Evolutionary conservation across 2,329 filamentous ascomycete genomes (phyloP).

Genomic region (Fusarium sacchari): DNA sequence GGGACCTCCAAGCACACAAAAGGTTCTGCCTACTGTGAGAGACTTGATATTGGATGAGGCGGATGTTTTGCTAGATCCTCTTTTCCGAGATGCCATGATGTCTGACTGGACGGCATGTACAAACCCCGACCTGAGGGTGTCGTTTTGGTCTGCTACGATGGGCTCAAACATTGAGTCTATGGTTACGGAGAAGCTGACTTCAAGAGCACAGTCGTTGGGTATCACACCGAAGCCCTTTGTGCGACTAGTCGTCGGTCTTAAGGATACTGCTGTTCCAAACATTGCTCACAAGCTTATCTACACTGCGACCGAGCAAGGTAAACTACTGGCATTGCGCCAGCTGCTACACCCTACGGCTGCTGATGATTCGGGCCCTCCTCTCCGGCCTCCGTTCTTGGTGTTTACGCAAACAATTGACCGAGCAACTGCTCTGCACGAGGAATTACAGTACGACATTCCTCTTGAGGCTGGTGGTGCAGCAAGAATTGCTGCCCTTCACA

Average conservation of each 20-base stretch:
- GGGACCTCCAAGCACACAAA: conserved; percentile 56
- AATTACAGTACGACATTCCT: conserved; percentile 94
- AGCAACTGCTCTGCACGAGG: conserved; percentile 85
- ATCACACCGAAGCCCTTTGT: conserved; percentile 66
- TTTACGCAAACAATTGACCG: conserved; percentile 97
- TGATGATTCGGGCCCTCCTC: conserved; percentile 63
- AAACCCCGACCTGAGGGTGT: conserved; percentile 74
- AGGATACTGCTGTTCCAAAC: conserved; percentile 94
- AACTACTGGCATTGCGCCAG: conserved; percentile 89
- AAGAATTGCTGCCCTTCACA: conserved; percentile 90
- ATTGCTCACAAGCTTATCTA: conserved; percentile 90
- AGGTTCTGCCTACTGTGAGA: conserved; percentile 72
- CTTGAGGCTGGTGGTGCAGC: conserved; percentile 84
- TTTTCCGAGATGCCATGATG: conserved; percentile 90
- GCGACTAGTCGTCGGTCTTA: conserved; percentile 92
- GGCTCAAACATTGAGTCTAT: conserved; percentile 89
- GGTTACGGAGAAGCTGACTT: conserved; percentile 72
- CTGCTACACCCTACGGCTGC: conserved; percentile 79
- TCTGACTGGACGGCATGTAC: conserved; percentile 84
- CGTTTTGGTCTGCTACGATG: conserved; percentile 97
- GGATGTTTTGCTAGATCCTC: conserved; percentile 89
- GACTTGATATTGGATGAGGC: conserved; percentile 91
- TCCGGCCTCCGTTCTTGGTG: conserved; percentile 90
- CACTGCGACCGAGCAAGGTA: conserved; percentile 91
- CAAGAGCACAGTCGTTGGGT: conserved; percentile 57